Evolutionary conservation across 495 filamentous ascomycete genomes (phyloP), one percentile per base, ranked within the genome.

Genomic region (Hypomontagnella submonticulosa): DNA sequence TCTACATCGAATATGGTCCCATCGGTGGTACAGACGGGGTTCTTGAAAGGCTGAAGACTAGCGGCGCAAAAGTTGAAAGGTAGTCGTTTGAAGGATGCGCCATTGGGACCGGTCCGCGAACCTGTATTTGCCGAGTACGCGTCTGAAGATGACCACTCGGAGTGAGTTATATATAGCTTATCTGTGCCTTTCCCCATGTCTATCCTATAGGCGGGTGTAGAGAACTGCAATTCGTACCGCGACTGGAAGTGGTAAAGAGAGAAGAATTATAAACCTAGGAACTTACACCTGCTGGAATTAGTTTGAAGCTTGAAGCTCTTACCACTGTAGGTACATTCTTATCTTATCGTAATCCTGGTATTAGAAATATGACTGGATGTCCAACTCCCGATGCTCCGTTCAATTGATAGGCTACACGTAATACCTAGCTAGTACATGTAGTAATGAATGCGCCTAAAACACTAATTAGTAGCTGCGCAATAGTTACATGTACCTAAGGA

Each of bases 51-150:
- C 72, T 98, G 95, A 13, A 99, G 88, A 20, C 90, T 94, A 36
- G 97, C 88, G 61, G 95, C 92, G 85, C 95, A 99, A 80, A 94
- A 98, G 83, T 97, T 97, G 86, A 96, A 99, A 36, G 95, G 95
- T 3, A 99, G 85, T 19, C 92, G 90, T 72, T 89, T 90, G 82
- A 98, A 99, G 30, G 84, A 82, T 15, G 84, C 84, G 48, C 85
- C 84, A 34, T 75, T 80, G 20, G 73, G 67, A 12, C 73, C 67
- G 3, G 79, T 75, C 61, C 82, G 82, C 33, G 83, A 83, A 12
- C 83, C 83, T 12, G 90, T 88, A 57, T 88, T 90, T 64, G 92
- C 89, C 19, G 89, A 88, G 78, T 88, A 95, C 49, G 90, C 89
- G 75, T 97, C 92, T 33, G 88, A 86, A 10, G 91, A 95, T n/a